Evolutionary conservation across 805 yeast species (phyloP).

Genomic region (Cyberlindnera mrakii): DNA sequence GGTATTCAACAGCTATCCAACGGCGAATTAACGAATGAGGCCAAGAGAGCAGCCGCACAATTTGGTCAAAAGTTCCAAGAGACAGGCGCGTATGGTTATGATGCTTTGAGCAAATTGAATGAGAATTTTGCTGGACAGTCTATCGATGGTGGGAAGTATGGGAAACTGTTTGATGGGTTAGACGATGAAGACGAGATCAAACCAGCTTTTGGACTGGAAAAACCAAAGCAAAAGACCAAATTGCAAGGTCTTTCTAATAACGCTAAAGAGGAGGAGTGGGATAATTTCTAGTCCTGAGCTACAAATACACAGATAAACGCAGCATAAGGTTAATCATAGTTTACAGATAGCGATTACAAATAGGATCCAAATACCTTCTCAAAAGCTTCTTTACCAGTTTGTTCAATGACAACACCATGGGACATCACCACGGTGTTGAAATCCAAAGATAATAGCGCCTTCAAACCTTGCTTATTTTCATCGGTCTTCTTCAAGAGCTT

Average conservation of each 20-base stretch:
- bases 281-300: constrained; percentile 39
- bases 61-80: constrained; percentile 93
- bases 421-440: constrained; percentile 47
- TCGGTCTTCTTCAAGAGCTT: constrained; percentile 15
- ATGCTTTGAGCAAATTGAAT: constrained; percentile 42
- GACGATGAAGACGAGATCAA: constrained; percentile 34
- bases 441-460: constrained; percentile 30
- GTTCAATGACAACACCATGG: constrained; percentile 54
- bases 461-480: constrained; percentile 13
- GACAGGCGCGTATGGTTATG: constrained; percentile 71
- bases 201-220: constrained; percentile 63
- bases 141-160: constrained; percentile 35
- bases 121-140: constrained; percentile 30
- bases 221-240: constrained; percentile 54
- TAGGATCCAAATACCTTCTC: constrained; percentile 18
- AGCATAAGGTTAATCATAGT: neutral
- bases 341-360: constrained; percentile 1
- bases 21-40: constrained; percentile 74
- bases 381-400: constrained; percentile 25
- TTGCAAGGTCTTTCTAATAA: constrained; percentile 43
- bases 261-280: constrained; percentile 60
- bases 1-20: constrained; percentile 73
- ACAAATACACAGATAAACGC: neutral
- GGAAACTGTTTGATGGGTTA: constrained; percentile 52
- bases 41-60: constrained; percentile 91